Percentiles rank a stretch among this genome's conserved stretches.
These are phyloP conservation scores for Geotrichum histeridarum DNA, from an alignment of 1,139 yeast species.

Conservation along the genomic window DNA sequence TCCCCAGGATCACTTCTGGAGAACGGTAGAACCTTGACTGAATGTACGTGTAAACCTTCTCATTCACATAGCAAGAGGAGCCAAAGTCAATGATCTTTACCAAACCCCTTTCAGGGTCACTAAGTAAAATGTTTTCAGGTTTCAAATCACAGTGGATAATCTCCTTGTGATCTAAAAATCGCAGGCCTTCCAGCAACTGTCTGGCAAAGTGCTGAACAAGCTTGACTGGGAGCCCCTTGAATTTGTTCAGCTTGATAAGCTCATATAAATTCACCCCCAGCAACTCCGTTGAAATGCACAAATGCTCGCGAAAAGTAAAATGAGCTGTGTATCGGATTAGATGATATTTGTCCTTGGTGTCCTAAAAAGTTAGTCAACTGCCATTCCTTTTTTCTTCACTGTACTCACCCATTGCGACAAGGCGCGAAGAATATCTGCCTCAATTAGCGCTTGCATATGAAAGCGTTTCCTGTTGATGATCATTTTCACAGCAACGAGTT, in stretches of 20 bases:
- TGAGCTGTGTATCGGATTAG: slow-evolving; percentile 59
- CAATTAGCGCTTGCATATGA: slow-evolving; percentile 74
- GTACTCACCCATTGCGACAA: slow-evolving; percentile 36
- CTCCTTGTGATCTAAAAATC: slow-evolving; percentile 50
- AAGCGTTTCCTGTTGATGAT: slow-evolving; percentile 69
- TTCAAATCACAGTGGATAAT: slow-evolving; percentile 86
- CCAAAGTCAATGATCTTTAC: slow-evolving; percentile 96
- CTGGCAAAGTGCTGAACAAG: slow-evolving; percentile 48
- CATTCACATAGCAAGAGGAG: slow-evolving; percentile 87
- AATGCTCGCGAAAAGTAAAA: slow-evolving; percentile 75
- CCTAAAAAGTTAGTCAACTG: slow-evolving; percentile 32
- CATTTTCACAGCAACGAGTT: slow-evolving; percentile 66
- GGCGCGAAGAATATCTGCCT: slow-evolving; percentile 61
- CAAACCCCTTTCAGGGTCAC: slow-evolving; percentile 74
- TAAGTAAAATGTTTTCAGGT: slow-evolving; percentile 86
- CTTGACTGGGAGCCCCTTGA: slow-evolving; percentile 53
- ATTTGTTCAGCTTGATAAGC: slow-evolving; percentile 54
- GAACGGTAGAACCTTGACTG: slow-evolving; percentile 94
- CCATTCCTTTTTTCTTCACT: background rate
- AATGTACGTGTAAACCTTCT: slow-evolving; percentile 86
- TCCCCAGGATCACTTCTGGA: slow-evolving; percentile 83
- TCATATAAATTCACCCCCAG: slow-evolving; percentile 66
- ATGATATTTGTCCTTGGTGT: slow-evolving; percentile 42
- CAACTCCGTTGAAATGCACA: slow-evolving; percentile 74
- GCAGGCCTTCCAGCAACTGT: slow-evolving; percentile 57